phyloP scores from a whole-genome alignment of 768 basidiomycete species.

The Suillus weaverae region DNA sequence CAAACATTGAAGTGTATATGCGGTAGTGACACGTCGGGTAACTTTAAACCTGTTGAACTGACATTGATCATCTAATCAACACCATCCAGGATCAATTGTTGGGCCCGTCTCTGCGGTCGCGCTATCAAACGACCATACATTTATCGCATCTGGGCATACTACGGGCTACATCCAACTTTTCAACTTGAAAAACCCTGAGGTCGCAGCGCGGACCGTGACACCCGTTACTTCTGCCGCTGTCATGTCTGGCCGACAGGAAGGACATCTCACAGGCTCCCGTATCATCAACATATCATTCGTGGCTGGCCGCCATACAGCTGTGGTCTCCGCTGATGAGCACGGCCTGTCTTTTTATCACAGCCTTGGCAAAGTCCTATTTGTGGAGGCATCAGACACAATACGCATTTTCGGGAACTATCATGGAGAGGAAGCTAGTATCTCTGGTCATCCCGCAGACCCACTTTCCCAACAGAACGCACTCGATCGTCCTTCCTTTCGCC shows the following conservation, averaged over 20 bases:
- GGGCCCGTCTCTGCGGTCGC: conserved; percentile 88
- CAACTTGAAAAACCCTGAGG: conserved; percentile 69
- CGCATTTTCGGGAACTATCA: conserved; percentile 93
- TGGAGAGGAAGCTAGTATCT: conserved; percentile 37
- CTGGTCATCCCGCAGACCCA: conserved; percentile 10
- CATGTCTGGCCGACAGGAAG: conserved; percentile 77
- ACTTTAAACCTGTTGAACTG: conserved; percentile 14
- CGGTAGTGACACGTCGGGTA: conserved; percentile 69
- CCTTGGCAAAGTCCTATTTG: conserved; percentile 89
- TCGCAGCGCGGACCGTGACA: conserved; percentile 65
- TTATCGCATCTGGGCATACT: conserved; percentile 84
- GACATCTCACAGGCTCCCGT: conserved; percentile 77
- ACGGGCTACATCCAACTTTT: conserved; percentile 86
- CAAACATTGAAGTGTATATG: conserved; percentile 82
- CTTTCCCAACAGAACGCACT: conserved; percentile 21
- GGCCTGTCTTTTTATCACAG: conserved; percentile 96
- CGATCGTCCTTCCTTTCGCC: conserved; percentile 27
- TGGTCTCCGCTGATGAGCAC: conserved; percentile 86
- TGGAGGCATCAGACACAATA: conserved; percentile 92
- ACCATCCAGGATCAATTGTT: conserved; percentile 50
- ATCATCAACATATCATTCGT: conserved; percentile 87
- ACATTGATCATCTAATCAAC: conserved; percentile 21
- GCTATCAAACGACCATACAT: conserved; percentile 92
- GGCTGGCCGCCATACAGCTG: conserved; percentile 87
- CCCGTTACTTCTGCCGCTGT: conserved; percentile 72